Evolutionary conservation across 2,329 filamentous ascomycete species (phyloP), one percentile per base, ranked within the genome.

Genomic region (Davidsoniella virescens): DNA sequence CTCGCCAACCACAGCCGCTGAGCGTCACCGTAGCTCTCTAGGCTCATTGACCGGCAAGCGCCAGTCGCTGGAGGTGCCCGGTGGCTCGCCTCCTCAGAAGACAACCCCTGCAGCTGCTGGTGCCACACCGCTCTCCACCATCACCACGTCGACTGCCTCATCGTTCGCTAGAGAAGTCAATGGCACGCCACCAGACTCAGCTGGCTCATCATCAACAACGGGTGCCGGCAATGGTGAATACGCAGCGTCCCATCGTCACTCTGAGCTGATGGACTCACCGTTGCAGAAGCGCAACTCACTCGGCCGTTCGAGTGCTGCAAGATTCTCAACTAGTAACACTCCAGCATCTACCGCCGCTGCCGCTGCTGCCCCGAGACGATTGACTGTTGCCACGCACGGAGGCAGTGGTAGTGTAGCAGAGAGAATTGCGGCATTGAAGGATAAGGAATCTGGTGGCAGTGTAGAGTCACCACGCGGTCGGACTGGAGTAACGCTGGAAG

Each of bases 51-150:
- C 66, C 10, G 60, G 70, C 52, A 79, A 78, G 63, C 71, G 82
- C 55, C 69, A 79, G 44, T 92, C 85, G 60, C 74, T 95, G 2
- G 87, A 94, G 58, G 87, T 95, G 2, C 88, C 88, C 2, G 75
- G 76, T 44, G 73, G 37, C 49, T 14, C 37, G 45, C 46, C 14
- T 39, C 48, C 55, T 56, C 61, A 55, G 26, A 57, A 64, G 56
- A 53, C 61, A 56, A 37, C 56, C 49, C 58, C 57, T 43, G 57
- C 55, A 8, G 18, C 50, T 17, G 41, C 33, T 18, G n/a, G 26
- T 17, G 18, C 26, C 26, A 33, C 26, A 8, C 8, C 26, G 6
- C 20, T 16, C 7, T 44, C 42, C 7, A 26, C 42, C 10, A 25
- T 18, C 41, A n/a, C 17, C 9, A 43, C 42, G 20, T 10, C 20